Evolutionary conservation across 495 filamentous ascomycete species (phyloP), one percentile per base, ranked within the genome.

Genomic region (Astrothelium macrocarpum): DNA sequence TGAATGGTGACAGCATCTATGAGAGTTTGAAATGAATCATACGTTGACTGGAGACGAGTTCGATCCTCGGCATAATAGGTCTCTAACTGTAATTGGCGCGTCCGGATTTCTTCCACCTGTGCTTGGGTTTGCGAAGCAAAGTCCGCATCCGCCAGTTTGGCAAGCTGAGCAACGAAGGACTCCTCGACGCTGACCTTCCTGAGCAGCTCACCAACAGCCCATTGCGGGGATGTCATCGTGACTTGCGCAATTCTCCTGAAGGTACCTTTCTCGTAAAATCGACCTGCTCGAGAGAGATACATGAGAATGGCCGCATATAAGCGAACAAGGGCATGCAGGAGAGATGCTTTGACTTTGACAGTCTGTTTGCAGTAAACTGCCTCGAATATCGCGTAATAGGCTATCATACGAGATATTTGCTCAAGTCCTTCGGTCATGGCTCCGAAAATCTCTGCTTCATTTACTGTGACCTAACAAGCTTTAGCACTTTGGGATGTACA

Each of bases 71-170:
- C 49, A 56, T 56, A 29, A 56, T 56, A 29, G 20, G 2, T 56
- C 49, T 56, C 49, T 25, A 56, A 16, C 49, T 56, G 49, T 29
- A 56, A 10, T 29, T 56, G 49, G 7, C 49, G 25, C 25, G n/a
- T 32, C 25, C 32, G 29, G 45, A 63, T 23, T 63, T 53, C 62
- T n/a, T n/a, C 26, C 46, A 63, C 29, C 31, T 63, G 53, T 63
- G n/a, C 25, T 14, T 58, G 42, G 28, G n/a, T 36, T 42, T 23
- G 62, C 23, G 31, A 36, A 10, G 18, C 1, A 12, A 56, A 59
- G 32, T 62, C 60, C n/a, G 43, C 43, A 31, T 62, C 42, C 31
- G 36, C 62, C 25, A 46, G 28, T 20, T 63, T 31, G 31, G 31
- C 62, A 56, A 56, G 45, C 49, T 58, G 43, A 18, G 16, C 14